phyloP scores from a whole-genome alignment of 139 green algal species.

The Coelastrella sp. region DNA sequence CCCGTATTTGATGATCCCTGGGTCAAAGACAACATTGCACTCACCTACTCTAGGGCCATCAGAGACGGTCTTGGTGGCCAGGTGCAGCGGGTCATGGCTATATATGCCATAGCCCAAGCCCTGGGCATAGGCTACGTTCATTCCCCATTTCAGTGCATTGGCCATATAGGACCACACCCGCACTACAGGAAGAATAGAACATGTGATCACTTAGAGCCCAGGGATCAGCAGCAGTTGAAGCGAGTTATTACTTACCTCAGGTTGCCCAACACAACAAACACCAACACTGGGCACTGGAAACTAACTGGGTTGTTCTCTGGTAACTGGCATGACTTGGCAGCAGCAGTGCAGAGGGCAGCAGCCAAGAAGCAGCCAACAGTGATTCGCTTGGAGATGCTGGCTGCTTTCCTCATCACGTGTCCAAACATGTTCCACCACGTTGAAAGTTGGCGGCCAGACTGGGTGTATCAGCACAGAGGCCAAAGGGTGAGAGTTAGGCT shows the following conservation, averaged over 20 bases:
- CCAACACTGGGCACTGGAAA: neutral
- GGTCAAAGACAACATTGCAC: neutral
- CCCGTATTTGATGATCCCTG: constrained; percentile 4
- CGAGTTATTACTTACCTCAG: neutral
- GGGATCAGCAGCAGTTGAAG: neutral
- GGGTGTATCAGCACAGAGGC: neutral
- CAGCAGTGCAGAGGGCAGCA: neutral
- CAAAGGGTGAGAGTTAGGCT: neutral
- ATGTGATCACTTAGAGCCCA: neutral
- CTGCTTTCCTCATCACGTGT: neutral
- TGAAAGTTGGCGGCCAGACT: neutral
- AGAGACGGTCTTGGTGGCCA: constrained; percentile 15
- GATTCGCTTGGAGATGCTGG: neutral
- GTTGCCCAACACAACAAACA: neutral
- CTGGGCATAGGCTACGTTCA: constrained; percentile 7
- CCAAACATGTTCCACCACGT: constrained; percentile 16
- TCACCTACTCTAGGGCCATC: neutral
- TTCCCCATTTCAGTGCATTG: neutral
- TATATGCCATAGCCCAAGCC: neutral
- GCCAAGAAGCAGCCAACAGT: constrained; percentile 1
- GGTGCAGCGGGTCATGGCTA: neutral
- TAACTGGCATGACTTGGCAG: neutral
- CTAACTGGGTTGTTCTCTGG: neutral
- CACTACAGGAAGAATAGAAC: neutral
- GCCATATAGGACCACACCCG: neutral